Conservation (phyloP, 1,284 basidiomycete genomes). For the Leccinum subrobustum region DNA sequence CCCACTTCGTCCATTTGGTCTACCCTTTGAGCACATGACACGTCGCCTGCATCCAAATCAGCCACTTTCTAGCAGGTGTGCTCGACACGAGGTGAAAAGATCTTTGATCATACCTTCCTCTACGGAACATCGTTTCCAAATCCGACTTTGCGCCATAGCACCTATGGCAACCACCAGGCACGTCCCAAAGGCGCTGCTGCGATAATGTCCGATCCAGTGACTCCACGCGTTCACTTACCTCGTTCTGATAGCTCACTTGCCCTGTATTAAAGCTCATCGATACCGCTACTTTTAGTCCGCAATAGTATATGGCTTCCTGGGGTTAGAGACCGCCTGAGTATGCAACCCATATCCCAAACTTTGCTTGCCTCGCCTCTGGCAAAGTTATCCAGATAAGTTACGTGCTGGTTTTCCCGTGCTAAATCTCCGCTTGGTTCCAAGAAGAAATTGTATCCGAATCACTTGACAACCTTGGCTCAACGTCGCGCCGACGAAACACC, state of each 20-base stretch:
- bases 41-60: slow-evolving; percentile 28
- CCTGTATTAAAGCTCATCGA: slow-evolving; percentile 23
- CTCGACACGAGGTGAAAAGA: slow-evolving; percentile 31
- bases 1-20: slow-evolving; percentile 19
- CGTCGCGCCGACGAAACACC: neutral
- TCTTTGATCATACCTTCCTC: slow-evolving; percentile 27
- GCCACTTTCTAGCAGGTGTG: slow-evolving; percentile 20
- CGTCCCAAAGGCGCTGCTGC: slow-evolving; percentile 22
- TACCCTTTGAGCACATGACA: slow-evolving; percentile 30
- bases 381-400: slow-evolving; percentile 9
- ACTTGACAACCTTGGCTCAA: neutral
- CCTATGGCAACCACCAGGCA: slow-evolving; percentile 29
- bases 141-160: slow-evolving; percentile 24
- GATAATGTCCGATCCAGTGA: slow-evolving; percentile 34
- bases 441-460: neutral
- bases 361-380: slow-evolving; percentile 12
- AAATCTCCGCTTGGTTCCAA: slow-evolving; percentile 3
- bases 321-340: slow-evolving; percentile 5
- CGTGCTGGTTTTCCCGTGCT: slow-evolving; percentile 17
- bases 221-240: slow-evolving; percentile 23
- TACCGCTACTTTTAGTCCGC: slow-evolving; percentile 25
- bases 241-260: slow-evolving; percentile 16
- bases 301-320: slow-evolving; percentile 12
- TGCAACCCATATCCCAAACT: slow-evolving; percentile 15
- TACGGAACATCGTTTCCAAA: slow-evolving; percentile 27